A percentile compares a stretch with the other conserved stretches of the same genome.
Conservation (phyloP, 1,284 basidiomycete species). For the Sanghuangporus baumii region DNA sequence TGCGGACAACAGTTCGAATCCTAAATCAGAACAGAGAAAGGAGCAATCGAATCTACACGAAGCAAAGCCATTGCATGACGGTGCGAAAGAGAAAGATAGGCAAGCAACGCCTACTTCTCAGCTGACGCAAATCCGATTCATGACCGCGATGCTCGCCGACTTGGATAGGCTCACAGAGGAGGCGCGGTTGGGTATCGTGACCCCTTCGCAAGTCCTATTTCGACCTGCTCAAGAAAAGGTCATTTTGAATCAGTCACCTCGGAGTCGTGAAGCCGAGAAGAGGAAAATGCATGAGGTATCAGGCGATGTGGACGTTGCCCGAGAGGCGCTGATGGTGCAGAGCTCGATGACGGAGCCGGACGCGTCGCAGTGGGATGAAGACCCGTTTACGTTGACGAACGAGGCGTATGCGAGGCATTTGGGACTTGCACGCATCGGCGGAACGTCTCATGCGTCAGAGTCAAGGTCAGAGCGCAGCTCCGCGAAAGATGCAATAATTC, state of each 20-base stretch:
- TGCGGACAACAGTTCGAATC: neutral
- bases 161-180: neutral
- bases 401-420: neutral
- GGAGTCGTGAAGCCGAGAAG: neutral
- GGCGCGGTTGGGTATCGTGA: neutral
- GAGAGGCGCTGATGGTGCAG: neutral
- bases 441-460: neutral
- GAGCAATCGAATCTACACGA: neutral
- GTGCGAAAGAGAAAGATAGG: too few species aligned
- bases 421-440: neutral
- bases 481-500: neutral
- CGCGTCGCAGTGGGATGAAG: neutral
- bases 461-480: neutral
- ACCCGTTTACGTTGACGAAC: slow-evolving; percentile 9
- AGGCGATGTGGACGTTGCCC: neutral
- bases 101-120: neutral
- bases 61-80: too few species aligned
- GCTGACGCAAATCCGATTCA: neutral
- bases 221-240: neutral
- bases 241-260: neutral
- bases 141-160: neutral
- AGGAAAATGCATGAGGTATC: neutral
- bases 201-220: neutral
- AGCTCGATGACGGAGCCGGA: slow-evolving; percentile 12
- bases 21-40: neutral